Conservation (phyloP, 2,329 filamentous ascomycete genomes). For the Pezicula rhizophila region DNA sequence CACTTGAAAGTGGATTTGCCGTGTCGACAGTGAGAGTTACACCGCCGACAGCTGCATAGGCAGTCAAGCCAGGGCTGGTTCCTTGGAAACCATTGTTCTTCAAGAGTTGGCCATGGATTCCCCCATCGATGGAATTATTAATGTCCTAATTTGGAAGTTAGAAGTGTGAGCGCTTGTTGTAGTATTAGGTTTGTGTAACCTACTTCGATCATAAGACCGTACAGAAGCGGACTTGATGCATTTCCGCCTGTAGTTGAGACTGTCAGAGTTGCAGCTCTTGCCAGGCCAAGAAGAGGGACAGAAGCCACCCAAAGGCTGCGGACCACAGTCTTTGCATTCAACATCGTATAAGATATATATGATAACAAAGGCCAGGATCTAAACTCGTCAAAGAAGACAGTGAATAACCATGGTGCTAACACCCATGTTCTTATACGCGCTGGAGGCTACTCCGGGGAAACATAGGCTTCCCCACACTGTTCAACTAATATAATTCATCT, state of each 20-base stretch:
- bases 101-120: conserved; percentile 65
- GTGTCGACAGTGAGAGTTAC: conserved; percentile 7
- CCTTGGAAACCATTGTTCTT: conserved; percentile 63
- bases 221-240: conserved; percentile 13
- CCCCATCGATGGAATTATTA: conserved; percentile 47
- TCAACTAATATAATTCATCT: no score
- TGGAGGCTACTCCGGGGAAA: no score
- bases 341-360: no score
- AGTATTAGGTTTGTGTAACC: background rate
- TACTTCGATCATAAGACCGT: conserved; percentile 16
- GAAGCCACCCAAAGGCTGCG: no score
- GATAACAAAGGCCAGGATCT: no score
- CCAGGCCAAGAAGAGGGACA: no score
- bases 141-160: background rate
- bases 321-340: no score
- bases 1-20: conserved; percentile 6
- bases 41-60: conserved; percentile 8
- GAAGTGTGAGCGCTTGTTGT: background rate
- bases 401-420: no score
- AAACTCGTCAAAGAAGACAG: no score
- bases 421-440: no score
- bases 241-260: conserved; percentile 13
- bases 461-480: no score
- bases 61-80: conserved; percentile 2
- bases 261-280: conserved; percentile 3